Base-by-base conservation (phyloP, 805 yeast genomes). In the Saturnispora sanitii region DNA sequence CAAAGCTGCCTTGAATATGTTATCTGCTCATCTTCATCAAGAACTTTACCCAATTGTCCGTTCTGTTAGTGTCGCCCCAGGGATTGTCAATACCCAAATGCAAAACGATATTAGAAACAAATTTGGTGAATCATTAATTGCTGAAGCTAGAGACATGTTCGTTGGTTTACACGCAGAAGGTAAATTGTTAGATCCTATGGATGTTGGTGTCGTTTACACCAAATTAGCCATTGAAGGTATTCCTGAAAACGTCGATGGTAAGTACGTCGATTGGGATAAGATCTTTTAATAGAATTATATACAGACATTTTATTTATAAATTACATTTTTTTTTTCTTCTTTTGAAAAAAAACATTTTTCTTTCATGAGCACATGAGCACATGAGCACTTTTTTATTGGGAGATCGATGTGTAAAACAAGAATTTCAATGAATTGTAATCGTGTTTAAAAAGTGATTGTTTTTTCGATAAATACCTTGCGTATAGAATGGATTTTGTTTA, bases 31-130 rank as follows among this genome's bases (percentile, higher is more conserved):
- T 12, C 57, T 90, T 13, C 80, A 84, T 1, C 65, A 62, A 5
- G 96, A 87, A 52, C 87, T 82, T 55, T 63, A 68, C 1, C 67
- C 63, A 0, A n/a, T 33, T 2, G 61, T 86, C n/a, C 59, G 63
- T 27, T 66, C 81, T 3, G 62, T 87, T 9, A 68, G 96, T 0
- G 70, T 92, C 19, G 96, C 95, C 0, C 97, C 97, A 0, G 97
- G 98, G 4, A 94, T 86, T 1, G 96, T 92, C 2, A 85, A 85
- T 55, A 90, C 98, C 1, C 66, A 66, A 17, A 90, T 92, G 97
- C 97, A 92, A 62, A 57, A 49, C 6, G 79, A 76, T 41, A 87
- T 90, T 43, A 75, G 97, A 51, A 80, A 75, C 15, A 68, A 60
- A 33, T 75, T 73, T 47, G 76, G 78, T 2, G 47, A 52, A 4